Conservation (phyloP, 2,329 filamentous ascomycete species). For the Curvularia spicifera region DNA sequence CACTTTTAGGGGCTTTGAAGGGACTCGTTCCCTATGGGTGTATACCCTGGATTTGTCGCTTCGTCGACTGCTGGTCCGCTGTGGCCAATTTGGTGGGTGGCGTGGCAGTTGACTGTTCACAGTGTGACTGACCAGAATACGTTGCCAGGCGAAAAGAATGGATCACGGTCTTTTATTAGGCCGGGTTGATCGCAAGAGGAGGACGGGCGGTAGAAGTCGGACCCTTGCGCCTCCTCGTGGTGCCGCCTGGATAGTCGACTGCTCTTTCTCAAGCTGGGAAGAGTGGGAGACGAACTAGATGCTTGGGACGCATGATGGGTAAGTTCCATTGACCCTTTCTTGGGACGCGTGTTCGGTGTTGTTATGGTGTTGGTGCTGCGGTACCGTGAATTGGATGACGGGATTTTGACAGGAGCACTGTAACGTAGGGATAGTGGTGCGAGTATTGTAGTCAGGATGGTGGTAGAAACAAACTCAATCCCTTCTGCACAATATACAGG, state of each 20-base stretch:
- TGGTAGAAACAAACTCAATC: background rate
- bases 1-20: background rate
- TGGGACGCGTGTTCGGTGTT: background rate
- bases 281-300: slow-evolving; percentile 42
- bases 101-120: background rate
- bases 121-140: background rate
- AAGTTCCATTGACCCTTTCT: background rate
- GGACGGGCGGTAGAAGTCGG: slow-evolving; percentile 46
- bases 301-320: slow-evolving; percentile 38
- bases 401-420: background rate
- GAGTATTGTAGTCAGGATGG: background rate
- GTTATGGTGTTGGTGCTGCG: background rate
- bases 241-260: slow-evolving; percentile 45
- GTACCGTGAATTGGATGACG: background rate
- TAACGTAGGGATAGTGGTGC: too few relatives aligned
- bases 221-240: slow-evolving; percentile 48
- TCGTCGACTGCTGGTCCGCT: background rate
- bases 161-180: slow-evolving; percentile 25
- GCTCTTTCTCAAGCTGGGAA: background rate
- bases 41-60: background rate
- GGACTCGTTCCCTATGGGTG: background rate
- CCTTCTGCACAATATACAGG: background rate
- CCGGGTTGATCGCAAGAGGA: slow-evolving; percentile 38
- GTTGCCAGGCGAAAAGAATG: slow-evolving; percentile 26
- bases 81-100: slow-evolving; percentile 1